These are phyloP conservation scores for Alisma plantagoaquatica DNA, from an alignment of 106 monocot genomes.

Conservation along the genomic window DNA sequence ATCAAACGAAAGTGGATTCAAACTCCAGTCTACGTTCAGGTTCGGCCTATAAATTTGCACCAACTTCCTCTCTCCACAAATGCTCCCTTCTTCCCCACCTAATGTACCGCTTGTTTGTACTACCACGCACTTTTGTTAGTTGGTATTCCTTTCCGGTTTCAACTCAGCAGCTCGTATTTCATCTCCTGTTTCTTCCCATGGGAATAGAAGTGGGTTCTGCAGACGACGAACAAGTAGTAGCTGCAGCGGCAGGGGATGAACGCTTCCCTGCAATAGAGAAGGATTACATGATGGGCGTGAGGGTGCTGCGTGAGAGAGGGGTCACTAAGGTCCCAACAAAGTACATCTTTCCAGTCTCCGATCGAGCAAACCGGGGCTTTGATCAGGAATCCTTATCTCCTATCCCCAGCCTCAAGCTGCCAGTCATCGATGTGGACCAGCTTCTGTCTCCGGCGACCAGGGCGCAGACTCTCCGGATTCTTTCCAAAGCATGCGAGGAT, in stretches of 20 bases:
- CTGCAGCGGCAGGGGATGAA: neutral
- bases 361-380: slow-evolving; percentile 12
- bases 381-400: neutral
- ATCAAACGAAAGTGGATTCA: too few species aligned
- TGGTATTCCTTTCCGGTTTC: neutral
- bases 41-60: neutral
- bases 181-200: neutral
- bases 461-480: slow-evolving; percentile 10
- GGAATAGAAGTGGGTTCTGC: neutral
- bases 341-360: slow-evolving; percentile 42
- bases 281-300: slow-evolving; percentile 36
- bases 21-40: too few species aligned
- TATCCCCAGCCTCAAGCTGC: slow-evolving; percentile 17
- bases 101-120: too few species aligned
- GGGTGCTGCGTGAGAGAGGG: slow-evolving; percentile 38
- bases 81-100: neutral
- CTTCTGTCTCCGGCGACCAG: slow-evolving; percentile 9
- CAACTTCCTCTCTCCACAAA: neutral
- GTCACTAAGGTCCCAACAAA: slow-evolving; percentile 24
- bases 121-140: too few species aligned
- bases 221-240: neutral
- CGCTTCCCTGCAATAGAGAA: neutral
- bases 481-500: slow-evolving; percentile 39
- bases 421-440: slow-evolving; percentile 36
- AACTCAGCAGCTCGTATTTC: neutral